Conservation (phyloP, 1,284 basidiomycete species). For the Laetiporus sulphureus region DNA sequence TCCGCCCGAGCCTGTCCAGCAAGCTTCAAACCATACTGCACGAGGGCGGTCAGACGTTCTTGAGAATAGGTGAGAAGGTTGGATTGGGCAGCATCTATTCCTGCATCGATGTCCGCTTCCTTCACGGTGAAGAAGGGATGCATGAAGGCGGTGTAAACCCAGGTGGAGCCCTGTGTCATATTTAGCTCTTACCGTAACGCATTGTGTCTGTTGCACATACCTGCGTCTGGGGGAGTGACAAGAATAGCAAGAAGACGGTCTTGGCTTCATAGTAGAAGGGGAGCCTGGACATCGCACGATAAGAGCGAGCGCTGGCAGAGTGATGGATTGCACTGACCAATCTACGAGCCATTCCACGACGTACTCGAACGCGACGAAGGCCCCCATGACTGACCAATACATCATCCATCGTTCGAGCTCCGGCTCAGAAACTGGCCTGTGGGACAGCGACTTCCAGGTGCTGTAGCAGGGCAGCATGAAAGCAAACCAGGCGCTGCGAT, state of each 20-base stretch:
- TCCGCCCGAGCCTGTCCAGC: too few species aligned
- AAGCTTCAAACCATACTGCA: too few species aligned
- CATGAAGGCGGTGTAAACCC: slow-evolving; percentile 60
- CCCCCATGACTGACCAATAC: slow-evolving; percentile 61
- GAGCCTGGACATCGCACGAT: slow-evolving; percentile 42
- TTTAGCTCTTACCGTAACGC: slow-evolving; percentile 1
- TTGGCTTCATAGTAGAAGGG: slow-evolving; percentile 78
- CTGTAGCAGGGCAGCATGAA: slow-evolving; percentile 56
- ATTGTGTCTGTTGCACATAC: slow-evolving; percentile 26
- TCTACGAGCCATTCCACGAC: slow-evolving; percentile 61
- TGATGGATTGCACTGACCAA: too few species aligned
- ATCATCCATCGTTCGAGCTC: slow-evolving; percentile 52
- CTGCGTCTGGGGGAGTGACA: slow-evolving; percentile 70
- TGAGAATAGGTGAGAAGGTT: slow-evolving; percentile 49
- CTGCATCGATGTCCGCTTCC: slow-evolving; percentile 61
- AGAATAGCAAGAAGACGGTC: slow-evolving; percentile 63
- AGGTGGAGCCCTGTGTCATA: slow-evolving; percentile 58
- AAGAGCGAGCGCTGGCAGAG: too few species aligned
- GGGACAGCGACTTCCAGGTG: slow-evolving; percentile 62
- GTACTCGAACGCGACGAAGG: slow-evolving; percentile 64
- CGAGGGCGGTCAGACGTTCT: slow-evolving; percentile 35
- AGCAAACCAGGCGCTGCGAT: slow-evolving; percentile 60
- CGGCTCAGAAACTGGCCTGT: slow-evolving; percentile 48
- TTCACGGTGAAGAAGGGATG: slow-evolving; percentile 62
- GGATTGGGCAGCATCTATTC: slow-evolving; percentile 46